Base-by-base conservation (phyloP, 2,329 filamentous ascomycete genomes). In the Exophiala phaeomuriformis region DNA sequence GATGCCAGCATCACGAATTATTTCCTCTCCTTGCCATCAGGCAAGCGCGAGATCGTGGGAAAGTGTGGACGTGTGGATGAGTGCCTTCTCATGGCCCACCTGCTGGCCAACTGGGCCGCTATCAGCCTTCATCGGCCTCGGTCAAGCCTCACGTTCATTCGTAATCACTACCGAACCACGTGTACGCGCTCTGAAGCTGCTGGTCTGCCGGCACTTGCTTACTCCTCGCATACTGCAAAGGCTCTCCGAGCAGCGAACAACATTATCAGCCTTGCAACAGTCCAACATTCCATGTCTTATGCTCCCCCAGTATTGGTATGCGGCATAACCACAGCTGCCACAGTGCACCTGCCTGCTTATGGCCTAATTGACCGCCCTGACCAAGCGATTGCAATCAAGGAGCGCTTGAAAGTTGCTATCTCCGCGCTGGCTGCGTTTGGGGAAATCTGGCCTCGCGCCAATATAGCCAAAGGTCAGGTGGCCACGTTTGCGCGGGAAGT, bases 231-330 rank as follows among this genome's bases (percentile, higher is more conserved):
- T 59, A 61, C 60, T 33, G 82, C 82, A 51, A 90, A 94, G 70
- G 89, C 88, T 4, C 81, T 94, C 55, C 80, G 83, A 30, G 86
- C 88, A 0, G 89, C 90, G 0, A 84, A 84, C 61, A 84, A 86
- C 49, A 85, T 95, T 57, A 86, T 85, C 56, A 85, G 85, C 0
- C 80, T 94, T 42, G 86, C 87, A 0, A 81, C 84, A 40, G 45
- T 68, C 69, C 52, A 68, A 67, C 10, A 61, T 65, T 49, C 79
- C 83, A 0, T 91, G 1, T 76, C 84, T 3, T 81, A 81, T 31
- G 88, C 95, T 69, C 90, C 83, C 0, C 88, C 89, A 53, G 90
- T 91, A 70, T 89, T 93, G 72, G 87, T 85, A 33, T 93, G 88
- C 65, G 84, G 86, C 39, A 75, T 93, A 47, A 87, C 87, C 1